Base-by-base conservation (phyloP, 192 early-diverging fungal species). In the Gonapodya prolifera region DNA sequence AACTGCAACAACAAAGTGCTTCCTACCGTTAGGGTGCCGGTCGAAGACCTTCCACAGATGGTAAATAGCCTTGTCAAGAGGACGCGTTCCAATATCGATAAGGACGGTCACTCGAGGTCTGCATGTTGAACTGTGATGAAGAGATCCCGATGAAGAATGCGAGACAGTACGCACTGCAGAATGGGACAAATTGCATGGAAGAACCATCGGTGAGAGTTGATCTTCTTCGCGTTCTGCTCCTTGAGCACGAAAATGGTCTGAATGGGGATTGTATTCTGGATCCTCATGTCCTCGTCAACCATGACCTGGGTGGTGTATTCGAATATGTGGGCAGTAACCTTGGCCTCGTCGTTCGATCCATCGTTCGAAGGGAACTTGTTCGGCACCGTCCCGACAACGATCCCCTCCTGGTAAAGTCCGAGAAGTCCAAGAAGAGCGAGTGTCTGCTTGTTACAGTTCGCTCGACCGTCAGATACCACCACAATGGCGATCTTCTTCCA, bases 241-340 rank as follows among this genome's bases (percentile, higher is more conserved):
- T 95, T 95, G 30, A 95, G 81, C 70, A 89, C 90, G 78, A 95
- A 95, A 18, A 95, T 35, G 34, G 93, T 81, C 78, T 95, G 93
- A 2, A 90, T 84, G 1, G 93, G 93, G 0, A 86, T 82, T 71
- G 87, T 83, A 61, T 89, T 90, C 80, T 86, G 86, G 61, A 84
- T 82, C 70, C 85, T 86, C 16, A 79, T 76, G 28, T 89, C 85
- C 2, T 84, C 80, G 78, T 88, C 86, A 29, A 91, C 81, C 30
- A 82, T 83, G 70, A 89, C 76, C 79, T 89, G 88, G 1, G 88
- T 84, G 0, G 88, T 89, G n/a, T n/a, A n/a, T n/a, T n/a, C n/a
- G n/a, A n/a, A n/a, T n/a, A n/a, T n/a, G n/a, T n/a, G n/a, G n/a
- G 78, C 85, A 86, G 80, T 33, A 1, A 76, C 33, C 84, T 83